Conservation (phyloP, 257 asterid species). For the Nicotiana otophora region DNA sequence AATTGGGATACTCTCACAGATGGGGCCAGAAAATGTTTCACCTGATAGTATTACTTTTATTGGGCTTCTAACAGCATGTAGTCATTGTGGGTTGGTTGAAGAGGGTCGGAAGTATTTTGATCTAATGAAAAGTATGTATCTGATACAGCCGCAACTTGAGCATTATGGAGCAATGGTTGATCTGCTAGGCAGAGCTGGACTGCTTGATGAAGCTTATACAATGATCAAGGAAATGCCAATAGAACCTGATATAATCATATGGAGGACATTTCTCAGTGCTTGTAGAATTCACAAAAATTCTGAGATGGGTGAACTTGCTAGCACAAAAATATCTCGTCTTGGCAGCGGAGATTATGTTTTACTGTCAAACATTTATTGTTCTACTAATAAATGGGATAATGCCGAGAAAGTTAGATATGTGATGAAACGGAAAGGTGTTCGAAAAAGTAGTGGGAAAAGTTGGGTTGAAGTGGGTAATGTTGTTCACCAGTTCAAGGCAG, state of each 20-base stretch:
- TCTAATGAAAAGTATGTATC: constrained; percentile 45
- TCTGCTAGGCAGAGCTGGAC: constrained; percentile 63
- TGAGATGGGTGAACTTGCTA: constrained; percentile 47
- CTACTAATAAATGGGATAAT: constrained; percentile 48
- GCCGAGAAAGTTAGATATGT: constrained; percentile 50
- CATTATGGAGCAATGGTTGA: constrained; percentile 87
- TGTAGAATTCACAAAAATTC: constrained; percentile 58
- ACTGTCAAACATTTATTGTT: constrained; percentile 65
- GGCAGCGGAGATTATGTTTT: constrained; percentile 64
- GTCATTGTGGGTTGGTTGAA: constrained; percentile 65
- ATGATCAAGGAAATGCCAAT: constrained; percentile 56
- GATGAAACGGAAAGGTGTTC: constrained; percentile 55
- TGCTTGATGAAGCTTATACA: constrained; percentile 52
- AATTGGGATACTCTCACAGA: constrained; percentile 34
- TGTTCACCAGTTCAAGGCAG: constrained; percentile 60
- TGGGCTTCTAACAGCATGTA: constrained; percentile 64
- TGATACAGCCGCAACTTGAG: constrained; percentile 62
- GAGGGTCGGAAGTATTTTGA: constrained; percentile 52
- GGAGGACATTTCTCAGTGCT: constrained; percentile 73
- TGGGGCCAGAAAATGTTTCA: constrained; percentile 38
- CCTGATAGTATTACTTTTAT: constrained; percentile 65
- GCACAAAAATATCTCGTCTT: constrained; percentile 43
- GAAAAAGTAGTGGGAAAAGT: constrained; percentile 59
- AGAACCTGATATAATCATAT: constrained; percentile 63
- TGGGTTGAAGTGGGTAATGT: constrained; percentile 57